These are phyloP conservation scores for Russula sp. DNA, from an alignment of 768 basidiomycete genomes.

Conservation along the genomic window DNA sequence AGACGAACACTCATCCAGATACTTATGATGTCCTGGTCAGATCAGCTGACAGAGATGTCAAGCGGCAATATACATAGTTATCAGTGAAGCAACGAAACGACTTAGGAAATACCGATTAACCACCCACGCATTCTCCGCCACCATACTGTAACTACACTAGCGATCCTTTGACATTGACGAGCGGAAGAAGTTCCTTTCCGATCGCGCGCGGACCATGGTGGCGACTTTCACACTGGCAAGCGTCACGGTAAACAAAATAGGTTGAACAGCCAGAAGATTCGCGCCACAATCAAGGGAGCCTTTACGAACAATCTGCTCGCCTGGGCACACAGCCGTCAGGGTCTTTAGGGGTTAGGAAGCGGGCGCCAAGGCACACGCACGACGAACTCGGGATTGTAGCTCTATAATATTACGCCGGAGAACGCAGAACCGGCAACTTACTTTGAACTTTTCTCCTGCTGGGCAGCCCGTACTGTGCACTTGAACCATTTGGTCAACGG, in stretches of 20 bases:
- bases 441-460: constrained; percentile 45
- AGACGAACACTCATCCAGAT: too few species aligned
- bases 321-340: constrained; percentile 28
- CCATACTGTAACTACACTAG: too few species aligned
- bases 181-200: constrained; percentile 48
- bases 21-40: too few species aligned
- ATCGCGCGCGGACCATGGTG: constrained; percentile 51
- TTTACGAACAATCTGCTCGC: constrained; percentile 76
- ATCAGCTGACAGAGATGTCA: too few species aligned
- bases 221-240: constrained; percentile 80
- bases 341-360: neutral
- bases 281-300: constrained; percentile 65
- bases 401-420: constrained; percentile 56
- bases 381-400: constrained; percentile 74
- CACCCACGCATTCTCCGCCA: too few species aligned
- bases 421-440: constrained; percentile 69
- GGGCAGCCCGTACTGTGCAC: constrained; percentile 18
- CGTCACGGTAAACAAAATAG: constrained; percentile 66
- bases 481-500: constrained; percentile 34
- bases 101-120: neutral
- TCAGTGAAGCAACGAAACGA: neutral
- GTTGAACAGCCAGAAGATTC: constrained; percentile 87
- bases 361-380: constrained; percentile 32
- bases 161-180: too few species aligned
- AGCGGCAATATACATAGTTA: neutral